These are phyloP conservation scores for Elaeis guineensis DNA, from an alignment of 176 grass and related monocot species.

Conservation along the genomic window DNA sequence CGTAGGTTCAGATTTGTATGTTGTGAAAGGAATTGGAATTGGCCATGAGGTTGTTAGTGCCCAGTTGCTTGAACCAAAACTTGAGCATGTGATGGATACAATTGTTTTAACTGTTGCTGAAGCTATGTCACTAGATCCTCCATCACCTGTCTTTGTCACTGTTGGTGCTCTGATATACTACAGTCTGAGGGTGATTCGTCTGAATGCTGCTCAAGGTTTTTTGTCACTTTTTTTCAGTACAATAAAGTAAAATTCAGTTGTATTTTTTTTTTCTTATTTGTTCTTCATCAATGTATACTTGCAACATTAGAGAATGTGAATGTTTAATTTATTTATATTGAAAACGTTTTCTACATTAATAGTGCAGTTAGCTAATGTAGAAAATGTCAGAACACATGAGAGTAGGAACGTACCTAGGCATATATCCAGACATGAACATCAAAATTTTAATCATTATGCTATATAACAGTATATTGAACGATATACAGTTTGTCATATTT, in stretches of 20 bases:
- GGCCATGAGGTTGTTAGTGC: constrained; percentile 80
- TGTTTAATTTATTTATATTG: no score
- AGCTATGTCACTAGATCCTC: constrained; percentile 88
- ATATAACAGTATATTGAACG: no score
- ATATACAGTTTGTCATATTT: no score
- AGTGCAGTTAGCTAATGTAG: no score
- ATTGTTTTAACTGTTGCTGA: constrained; percentile 87
- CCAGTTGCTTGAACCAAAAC: constrained; percentile 66
- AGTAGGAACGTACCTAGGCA: no score
- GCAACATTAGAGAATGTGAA: background rate
- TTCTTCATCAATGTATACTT: background rate
- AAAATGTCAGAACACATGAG: no score
- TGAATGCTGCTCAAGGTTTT: constrained; percentile 66
- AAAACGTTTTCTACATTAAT: no score
- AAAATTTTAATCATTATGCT: no score
- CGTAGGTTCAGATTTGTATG: constrained; percentile 84
- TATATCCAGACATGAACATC: no score
- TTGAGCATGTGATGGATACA: constrained; percentile 68
- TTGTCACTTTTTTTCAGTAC: background rate
- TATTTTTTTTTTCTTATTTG: background rate
- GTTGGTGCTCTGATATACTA: constrained; percentile 63
- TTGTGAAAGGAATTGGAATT: constrained; percentile 77
- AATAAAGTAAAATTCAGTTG: background rate
- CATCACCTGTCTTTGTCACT: constrained; percentile 86
- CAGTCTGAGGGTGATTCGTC: constrained; percentile 70